Evolutionary conservation across 2,329 filamentous ascomycete species (phyloP).

Genomic region (Cercospora brassicicola): DNA sequence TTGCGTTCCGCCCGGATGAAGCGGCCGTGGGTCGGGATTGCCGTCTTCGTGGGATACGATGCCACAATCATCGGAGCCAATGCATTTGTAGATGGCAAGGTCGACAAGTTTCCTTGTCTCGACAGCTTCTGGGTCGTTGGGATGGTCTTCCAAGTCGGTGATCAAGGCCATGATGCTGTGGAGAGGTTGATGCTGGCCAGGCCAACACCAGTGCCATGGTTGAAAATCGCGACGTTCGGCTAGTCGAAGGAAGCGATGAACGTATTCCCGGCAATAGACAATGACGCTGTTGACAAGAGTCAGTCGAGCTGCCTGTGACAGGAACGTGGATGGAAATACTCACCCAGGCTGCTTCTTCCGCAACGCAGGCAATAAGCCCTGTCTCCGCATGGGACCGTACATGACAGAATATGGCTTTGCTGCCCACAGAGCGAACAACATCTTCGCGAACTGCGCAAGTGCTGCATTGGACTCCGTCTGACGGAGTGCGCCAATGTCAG

Average conservation of each 20-base stretch:
- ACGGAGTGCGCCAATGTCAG: constrained; percentile 22
- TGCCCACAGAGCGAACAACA: constrained; percentile 26
- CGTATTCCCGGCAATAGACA: constrained; percentile 26
- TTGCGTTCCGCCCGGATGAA: constrained; percentile 26
- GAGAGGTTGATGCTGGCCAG: constrained; percentile 30
- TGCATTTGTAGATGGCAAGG: constrained; percentile 28
- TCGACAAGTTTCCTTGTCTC: constrained; percentile 28
- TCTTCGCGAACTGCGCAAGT: constrained; percentile 26
- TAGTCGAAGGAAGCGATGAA: constrained; percentile 27
- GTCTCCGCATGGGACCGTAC: constrained; percentile 28
- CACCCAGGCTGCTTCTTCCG: constrained; percentile 28
- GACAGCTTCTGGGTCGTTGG: constrained; percentile 23
- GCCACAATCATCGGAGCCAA: constrained; percentile 25
- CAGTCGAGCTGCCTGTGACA: not conserved
- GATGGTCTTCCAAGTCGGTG: constrained; percentile 28
- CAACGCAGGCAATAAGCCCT: constrained; percentile 21
- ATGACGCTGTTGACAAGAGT: constrained; percentile 22
- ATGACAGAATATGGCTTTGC: constrained; percentile 31
- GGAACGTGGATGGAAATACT: not conserved
- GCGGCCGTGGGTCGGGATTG: constrained; percentile 23
- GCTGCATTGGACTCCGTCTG: constrained; percentile 27
- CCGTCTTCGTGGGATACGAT: constrained; percentile 26
- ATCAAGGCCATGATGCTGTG: constrained; percentile 33
- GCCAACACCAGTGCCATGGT: constrained; percentile 32
- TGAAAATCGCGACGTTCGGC: constrained; percentile 28